These are phyloP conservation scores for Diphasiastrum complanatum DNA, from an alignment of 83 land plant species.

Conservation along the genomic window DNA sequence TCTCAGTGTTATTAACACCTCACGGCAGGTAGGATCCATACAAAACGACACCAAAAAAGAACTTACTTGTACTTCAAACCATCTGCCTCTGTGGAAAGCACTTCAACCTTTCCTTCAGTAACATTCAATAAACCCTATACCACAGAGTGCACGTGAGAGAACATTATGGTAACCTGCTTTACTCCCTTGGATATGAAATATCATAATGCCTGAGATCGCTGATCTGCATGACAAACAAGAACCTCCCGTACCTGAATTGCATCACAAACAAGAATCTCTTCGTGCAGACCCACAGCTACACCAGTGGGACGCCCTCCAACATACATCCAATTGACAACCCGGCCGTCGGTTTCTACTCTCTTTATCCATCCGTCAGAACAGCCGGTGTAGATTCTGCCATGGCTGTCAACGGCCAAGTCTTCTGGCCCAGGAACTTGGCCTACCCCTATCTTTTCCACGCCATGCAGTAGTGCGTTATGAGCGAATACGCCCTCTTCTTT, in stretches of 20 bases:
- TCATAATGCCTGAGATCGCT: too few species aligned
- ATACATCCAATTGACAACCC: slow-evolving; percentile 11
- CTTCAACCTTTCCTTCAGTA: slow-evolving; percentile 1
- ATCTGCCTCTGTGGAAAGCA: slow-evolving; percentile 3
- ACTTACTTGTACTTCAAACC: slow-evolving; percentile 12
- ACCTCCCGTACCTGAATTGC: background rate
- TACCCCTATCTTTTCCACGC: slow-evolving; percentile 4
- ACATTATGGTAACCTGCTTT: too few species aligned
- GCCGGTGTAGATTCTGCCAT: slow-evolving; percentile 4
- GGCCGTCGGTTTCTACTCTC: background rate
- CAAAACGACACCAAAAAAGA: too few species aligned
- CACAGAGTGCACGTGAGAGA: too few species aligned
- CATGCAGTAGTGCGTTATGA: slow-evolving; percentile 6
- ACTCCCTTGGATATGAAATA: too few species aligned
- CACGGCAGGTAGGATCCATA: too few species aligned
- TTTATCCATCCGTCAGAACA: slow-evolving; percentile 16
- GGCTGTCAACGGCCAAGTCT: slow-evolving; percentile 9
- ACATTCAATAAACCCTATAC: slow-evolving; percentile 11
- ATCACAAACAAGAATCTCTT: slow-evolving; percentile 13
- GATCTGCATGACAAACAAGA: too few species aligned
- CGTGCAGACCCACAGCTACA: slow-evolving; percentile 10
- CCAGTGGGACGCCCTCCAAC: slow-evolving; percentile 21
- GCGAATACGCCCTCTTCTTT: slow-evolving; percentile 20
- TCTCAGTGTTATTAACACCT: background rate
- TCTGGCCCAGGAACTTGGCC: slow-evolving; percentile 11